phyloP scores from a whole-genome alignment of 495 filamentous ascomycete genomes.

The Bathelium albidoporum region DNA sequence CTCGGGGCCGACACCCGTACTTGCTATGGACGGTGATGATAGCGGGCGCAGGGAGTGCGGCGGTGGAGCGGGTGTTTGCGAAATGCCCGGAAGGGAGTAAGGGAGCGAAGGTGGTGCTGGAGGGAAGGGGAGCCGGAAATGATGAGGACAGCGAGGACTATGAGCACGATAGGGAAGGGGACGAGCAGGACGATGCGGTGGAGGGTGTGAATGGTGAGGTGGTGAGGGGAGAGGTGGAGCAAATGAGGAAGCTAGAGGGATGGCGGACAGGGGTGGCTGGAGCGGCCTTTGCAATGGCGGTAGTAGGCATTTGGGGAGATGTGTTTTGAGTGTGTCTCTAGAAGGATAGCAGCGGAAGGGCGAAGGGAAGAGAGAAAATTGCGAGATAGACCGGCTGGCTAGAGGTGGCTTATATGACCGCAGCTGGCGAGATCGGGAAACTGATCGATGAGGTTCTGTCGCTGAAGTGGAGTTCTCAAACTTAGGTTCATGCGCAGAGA shows the following conservation, averaged over 20 bases:
- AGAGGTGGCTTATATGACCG: too few species aligned
- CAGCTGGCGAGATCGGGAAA: too few species aligned
- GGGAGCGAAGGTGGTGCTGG: conserved; percentile 1
- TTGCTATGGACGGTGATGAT: conserved; percentile 62
- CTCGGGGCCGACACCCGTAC: conserved; percentile 66
- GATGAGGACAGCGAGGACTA: conserved; percentile 38
- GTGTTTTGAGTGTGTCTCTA: conserved; percentile 15
- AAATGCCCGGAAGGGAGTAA: conserved; percentile 17
- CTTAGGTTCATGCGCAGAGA: not conserved
- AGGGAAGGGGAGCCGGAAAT: conserved; percentile 21
- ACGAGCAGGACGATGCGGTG: conserved; percentile 16
- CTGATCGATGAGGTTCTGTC: too few species aligned
- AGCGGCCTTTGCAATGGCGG: conserved; percentile 59
- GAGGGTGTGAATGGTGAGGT: conserved; percentile 66
- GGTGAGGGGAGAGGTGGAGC: conserved; percentile 58
- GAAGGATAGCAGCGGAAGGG: not conserved
- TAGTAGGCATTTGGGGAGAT: conserved; percentile 88
- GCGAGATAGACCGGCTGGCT: too few species aligned
- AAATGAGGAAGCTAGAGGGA: conserved; percentile 50
- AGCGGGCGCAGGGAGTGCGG: conserved; percentile 45
- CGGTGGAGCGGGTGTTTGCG: conserved; percentile 43
- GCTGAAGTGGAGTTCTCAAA: too few species aligned
- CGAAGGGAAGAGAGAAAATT: not conserved
- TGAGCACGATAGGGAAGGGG: conserved; percentile 18
- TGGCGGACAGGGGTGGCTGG: conserved; percentile 52